These are phyloP conservation scores for Fusarium floridanum DNA, from an alignment of 2,329 filamentous ascomycete genomes.

Conservation along the genomic window DNA sequence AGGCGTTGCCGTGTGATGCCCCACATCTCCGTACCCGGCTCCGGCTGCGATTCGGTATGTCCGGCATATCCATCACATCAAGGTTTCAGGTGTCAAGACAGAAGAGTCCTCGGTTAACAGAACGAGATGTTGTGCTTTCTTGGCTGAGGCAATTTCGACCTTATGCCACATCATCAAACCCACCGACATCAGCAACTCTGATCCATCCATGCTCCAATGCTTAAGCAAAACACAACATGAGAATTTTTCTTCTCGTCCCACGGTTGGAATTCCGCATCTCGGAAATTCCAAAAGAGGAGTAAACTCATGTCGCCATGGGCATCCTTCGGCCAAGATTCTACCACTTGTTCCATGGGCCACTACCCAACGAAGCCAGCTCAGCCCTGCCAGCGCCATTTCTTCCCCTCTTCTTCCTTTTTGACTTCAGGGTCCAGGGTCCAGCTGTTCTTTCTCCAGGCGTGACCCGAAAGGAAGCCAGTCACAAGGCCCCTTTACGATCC, in stretches of 20 bases:
- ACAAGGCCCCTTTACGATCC: background rate
- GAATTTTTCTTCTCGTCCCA: constrained; percentile 7
- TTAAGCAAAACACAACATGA: background rate
- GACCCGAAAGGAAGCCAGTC: background rate
- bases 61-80: background rate
- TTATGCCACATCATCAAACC: background rate
- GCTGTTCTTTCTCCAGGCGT: background rate
- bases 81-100: background rate
- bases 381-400: constrained; percentile 26
- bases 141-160: background rate
- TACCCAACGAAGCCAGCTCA: constrained; percentile 34
- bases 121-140: background rate
- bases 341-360: constrained; percentile 6
- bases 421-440: constrained; percentile 40
- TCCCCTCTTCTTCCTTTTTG: background rate
- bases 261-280: constrained; percentile 4
- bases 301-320: background rate
- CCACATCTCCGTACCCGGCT: background rate
- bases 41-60: background rate
- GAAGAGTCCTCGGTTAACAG: background rate
- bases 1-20: background rate
- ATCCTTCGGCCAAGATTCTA: constrained; percentile 19
- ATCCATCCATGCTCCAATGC: background rate
- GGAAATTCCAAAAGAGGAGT: background rate
- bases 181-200: background rate